phyloP scores from a whole-genome alignment of 495 filamentous ascomycete genomes.

The Pseudoneurospora amorphoporcata region DNA sequence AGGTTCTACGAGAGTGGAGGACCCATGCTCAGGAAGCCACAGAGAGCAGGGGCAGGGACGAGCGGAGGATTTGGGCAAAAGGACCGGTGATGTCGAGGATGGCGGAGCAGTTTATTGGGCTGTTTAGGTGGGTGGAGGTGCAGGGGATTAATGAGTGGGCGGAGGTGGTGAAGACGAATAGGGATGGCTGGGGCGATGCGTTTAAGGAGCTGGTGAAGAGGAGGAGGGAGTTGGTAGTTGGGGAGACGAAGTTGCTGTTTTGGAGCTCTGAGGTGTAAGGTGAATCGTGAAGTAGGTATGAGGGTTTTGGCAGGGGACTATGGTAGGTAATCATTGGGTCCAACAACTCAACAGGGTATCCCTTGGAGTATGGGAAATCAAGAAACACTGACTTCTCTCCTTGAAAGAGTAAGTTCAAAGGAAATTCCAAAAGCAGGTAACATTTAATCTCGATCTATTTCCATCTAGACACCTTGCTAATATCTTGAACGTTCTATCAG shows the following conservation, averaged over 20 bases:
- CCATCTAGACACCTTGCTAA: not conserved
- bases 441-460: not conserved
- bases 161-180: not conserved
- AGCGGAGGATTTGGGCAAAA: not conserved
- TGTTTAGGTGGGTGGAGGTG: not conserved
- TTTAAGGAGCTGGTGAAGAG: not conserved
- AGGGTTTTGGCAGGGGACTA: not conserved
- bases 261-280: not conserved
- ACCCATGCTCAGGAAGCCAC: not conserved
- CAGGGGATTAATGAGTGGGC: not conserved
- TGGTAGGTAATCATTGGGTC: not conserved
- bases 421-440: not conserved
- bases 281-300: not conserved
- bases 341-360: not conserved
- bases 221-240: not conserved
- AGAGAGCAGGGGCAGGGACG: not conserved
- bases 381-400: no score
- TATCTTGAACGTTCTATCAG: not conserved
- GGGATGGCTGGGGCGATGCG: not conserved
- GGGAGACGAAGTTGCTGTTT: not conserved
- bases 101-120: not conserved
- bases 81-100: not conserved
- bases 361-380: not conserved
- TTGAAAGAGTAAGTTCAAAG: not conserved
- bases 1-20: not conserved